phyloP scores from a whole-genome alignment of 1,139 yeast genomes.

The Ogataea hybrid region DNA sequence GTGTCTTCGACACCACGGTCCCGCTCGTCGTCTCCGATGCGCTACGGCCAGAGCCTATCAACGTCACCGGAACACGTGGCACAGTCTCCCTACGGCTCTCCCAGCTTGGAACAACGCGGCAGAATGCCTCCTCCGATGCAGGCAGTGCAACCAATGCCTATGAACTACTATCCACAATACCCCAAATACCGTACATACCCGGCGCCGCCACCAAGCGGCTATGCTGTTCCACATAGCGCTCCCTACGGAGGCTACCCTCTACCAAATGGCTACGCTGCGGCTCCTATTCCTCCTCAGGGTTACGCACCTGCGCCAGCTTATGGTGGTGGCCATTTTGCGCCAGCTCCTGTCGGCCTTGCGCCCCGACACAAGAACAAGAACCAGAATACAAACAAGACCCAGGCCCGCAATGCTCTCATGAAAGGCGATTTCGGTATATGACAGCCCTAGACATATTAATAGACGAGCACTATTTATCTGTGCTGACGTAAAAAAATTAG shows the following conservation, averaged over 20 bases:
- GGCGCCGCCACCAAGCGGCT: not conserved
- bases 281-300: not conserved
- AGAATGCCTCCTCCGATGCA: not conserved
- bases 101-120: conserved; percentile 3
- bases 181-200: not conserved
- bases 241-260: not conserved
- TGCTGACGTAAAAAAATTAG: not conserved
- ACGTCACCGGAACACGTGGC: conserved; percentile 9
- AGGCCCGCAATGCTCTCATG: conserved; percentile 33
- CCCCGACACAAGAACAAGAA: conserved; percentile 7
- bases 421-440: conserved; percentile 33
- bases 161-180: conserved; percentile 2
- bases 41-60: conserved; percentile 3
- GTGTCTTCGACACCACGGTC: conserved; percentile 2
- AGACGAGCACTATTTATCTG: not conserved
- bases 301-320: not conserved
- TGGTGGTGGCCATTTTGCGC: not conserved
- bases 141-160: not conserved
- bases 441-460: not conserved
- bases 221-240: not conserved
- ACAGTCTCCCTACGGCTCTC: conserved; percentile 7
- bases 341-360: not conserved
- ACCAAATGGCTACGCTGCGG: not conserved
- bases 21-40: conserved; percentile 7
- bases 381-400: conserved; percentile 20